Base-by-base conservation (phyloP, 192 early-diverging fungal species). In the Mortierella hygrophila region DNA sequence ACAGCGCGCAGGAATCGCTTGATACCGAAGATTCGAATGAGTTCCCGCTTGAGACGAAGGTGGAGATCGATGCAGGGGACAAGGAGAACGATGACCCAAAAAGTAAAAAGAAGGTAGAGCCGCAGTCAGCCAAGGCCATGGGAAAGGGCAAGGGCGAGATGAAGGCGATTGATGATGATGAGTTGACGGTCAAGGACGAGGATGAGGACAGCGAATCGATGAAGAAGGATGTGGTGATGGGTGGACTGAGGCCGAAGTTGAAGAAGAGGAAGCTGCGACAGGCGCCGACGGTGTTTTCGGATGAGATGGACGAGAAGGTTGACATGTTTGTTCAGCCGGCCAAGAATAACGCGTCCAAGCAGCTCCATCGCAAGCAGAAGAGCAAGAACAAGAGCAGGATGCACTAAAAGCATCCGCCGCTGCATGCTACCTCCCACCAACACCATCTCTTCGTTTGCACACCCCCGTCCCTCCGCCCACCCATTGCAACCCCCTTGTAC, bases 261-360 rank as follows among this genome's bases (percentile, higher is more conserved):
- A 65, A 65, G 29, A 83, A 78, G 76, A 10, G 82, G 29, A 76
- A 77, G 52, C 41, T 83, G n/a, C 57, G 82, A 41, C 10, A 38
- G n/a, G 47, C 74, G 54, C 74, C 74, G 13, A 77, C 82, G 26
- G 38, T 83, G 1, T 68, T 78, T 42, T 63, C 32, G 23, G 76
- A 83, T 16, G 82, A 83, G n/a, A 83, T 83, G 72, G 68, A 70
- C 29, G 82, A 83, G 54, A 32, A 71, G 6, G 44, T 83, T 32
- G 77, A 73, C 6, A 68, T 83, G 40, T 32, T 15, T 29, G 60
- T 16, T 29, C 46, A 75, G 74, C n/a, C 49, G 38, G 52, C 44
- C 32, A 73, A 32, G 26, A 44, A 40, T 71, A 7, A 23, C 44
- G 44, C 44, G 37, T 29, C 60, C 8, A 65, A 29, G 29, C 26